Base-by-base conservation (phyloP, 2,329 filamentous ascomycete genomes). In the Mycosphaerelloides madeirae region DNA sequence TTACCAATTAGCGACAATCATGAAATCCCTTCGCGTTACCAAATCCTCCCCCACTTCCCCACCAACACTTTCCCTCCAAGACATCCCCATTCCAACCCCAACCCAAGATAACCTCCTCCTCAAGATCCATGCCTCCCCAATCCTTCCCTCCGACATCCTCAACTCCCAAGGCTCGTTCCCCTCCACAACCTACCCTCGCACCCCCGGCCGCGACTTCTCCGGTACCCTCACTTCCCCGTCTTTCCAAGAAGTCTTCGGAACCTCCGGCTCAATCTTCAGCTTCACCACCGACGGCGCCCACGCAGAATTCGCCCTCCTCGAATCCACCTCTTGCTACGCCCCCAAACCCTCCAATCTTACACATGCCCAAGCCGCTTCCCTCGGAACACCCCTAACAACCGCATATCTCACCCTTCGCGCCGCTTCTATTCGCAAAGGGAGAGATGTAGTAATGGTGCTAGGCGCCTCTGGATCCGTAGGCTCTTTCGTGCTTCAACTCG, bases 61-160 rank as follows among this genome's bases (percentile, higher is more conserved):
- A 12, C 53, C 46, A 12, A 25, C 41, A 5, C 15, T 47, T n/a
- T 32, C 16, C 15, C 31, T 52, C 37, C 32, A 52, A 20, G 43
- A 53, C 5, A 22, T 52, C 15, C 45, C 50, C 31, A 47, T 44
- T 7, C 61, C 62, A 11, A 42, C 35, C 6, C 34, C 52, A 15
- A 46, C 45, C 12, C 46, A 50, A 1, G 55, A 53, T 31, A 32
- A 57, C 14, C 44, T 62, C 18, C 44, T 65, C 12, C 42, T 65
- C 36, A 56, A 56, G 38, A 46, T 64, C 36, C 39, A 34, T 14
- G 61, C 62, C 25, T 40, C 61, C 6, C 55, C 55, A 29, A 56
- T 65, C 20, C 52, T 63, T 18, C 60, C 62, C 13, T 58, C 55
- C 29, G 62, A 65, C 46, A 44, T 57, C 31, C 44, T 63, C 15